These are phyloP conservation scores for Aspergillus pseudoterreus DNA, from an alignment of 2,329 filamentous ascomycete species.

Conservation along the genomic window DNA sequence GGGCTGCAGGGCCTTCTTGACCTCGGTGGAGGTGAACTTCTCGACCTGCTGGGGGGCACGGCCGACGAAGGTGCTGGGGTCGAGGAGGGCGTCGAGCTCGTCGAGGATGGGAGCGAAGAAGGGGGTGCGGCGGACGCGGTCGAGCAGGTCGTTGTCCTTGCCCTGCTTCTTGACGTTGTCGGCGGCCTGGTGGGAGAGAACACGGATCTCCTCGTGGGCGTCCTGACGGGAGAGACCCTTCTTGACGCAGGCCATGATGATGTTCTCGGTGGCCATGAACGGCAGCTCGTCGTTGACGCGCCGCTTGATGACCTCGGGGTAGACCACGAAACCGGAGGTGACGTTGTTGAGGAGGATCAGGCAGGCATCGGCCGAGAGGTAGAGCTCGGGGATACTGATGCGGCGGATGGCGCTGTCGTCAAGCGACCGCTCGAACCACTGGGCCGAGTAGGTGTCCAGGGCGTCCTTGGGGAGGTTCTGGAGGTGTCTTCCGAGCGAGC, in stretches of 20 bases:
- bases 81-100: conserved; percentile 66
- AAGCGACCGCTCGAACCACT: conserved; percentile 75
- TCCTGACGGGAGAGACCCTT: conserved; percentile 72
- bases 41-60: conserved; percentile 52
- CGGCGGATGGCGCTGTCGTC: conserved; percentile 70
- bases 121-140: conserved; percentile 65
- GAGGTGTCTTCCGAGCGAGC: conserved; percentile 55
- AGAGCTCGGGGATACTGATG: conserved; percentile 59
- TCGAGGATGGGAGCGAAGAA: conserved; percentile 71
- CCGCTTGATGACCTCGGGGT: conserved; percentile 66
- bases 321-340: conserved; percentile 68
- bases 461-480: conserved; percentile 54
- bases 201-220: conserved; percentile 81
- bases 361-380: conserved; percentile 64
- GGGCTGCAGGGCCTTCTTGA: conserved; percentile 45
- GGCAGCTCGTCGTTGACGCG: conserved; percentile 74
- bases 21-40: conserved; percentile 50
- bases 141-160: conserved; percentile 74
- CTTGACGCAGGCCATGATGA: conserved; percentile 74
- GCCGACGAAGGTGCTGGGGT: conserved; percentile 59
- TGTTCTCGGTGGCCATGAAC: conserved; percentile 70
- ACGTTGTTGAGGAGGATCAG: conserved; percentile 56
- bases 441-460: conserved; percentile 64
- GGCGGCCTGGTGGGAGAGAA: conserved; percentile 73
- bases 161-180: conserved; percentile 69